phyloP scores from a whole-genome alignment of 2,329 filamentous ascomycete species.

The Tolypocladium tundrense region DNA sequence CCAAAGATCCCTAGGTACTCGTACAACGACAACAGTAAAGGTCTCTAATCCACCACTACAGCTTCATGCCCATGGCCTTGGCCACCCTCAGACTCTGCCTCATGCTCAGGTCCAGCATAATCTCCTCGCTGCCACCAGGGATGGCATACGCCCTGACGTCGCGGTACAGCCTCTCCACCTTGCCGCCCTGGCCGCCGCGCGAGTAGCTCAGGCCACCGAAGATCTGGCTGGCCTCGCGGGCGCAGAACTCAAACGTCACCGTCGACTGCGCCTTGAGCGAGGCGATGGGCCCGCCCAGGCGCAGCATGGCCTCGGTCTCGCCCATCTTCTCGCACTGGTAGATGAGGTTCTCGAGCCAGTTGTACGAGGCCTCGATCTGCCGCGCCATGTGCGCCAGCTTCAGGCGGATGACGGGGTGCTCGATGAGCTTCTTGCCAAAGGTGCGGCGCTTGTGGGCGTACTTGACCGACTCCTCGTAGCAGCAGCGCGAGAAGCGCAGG shows the following conservation, averaged over 20 bases:
- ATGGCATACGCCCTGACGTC: conserved; percentile 96
- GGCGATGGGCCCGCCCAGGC: conserved; percentile 89
- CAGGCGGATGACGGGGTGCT: conserved; percentile 93
- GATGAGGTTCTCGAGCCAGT: conserved; percentile 92
- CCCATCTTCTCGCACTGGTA: conserved; percentile 90
- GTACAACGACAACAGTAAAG: not conserved
- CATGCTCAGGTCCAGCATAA: conserved; percentile 96
- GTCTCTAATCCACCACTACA: conserved; percentile 39
- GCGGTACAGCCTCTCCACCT: conserved; percentile 88
- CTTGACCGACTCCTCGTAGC: conserved; percentile 92
- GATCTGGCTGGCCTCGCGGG: conserved; percentile 91
- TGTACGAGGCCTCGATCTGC: conserved; percentile 94
- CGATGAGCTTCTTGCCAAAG: conserved; percentile 92
- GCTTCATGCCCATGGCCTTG: conserved; percentile 89
- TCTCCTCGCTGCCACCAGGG: conserved; percentile 92
- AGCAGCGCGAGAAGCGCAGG: conserved; percentile 88
- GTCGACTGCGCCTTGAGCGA: conserved; percentile 90
- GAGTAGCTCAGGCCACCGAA: conserved; percentile 92
- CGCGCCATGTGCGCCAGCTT: conserved; percentile 98
- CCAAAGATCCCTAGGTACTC: not conserved
- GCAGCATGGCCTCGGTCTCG: conserved; percentile 91
- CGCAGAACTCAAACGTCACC: conserved; percentile 94
- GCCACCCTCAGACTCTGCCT: conserved; percentile 81
- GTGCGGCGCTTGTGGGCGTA: conserved; percentile 96
- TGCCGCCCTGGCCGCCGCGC: conserved; percentile 86